Evolutionary conservation across 176 grass and related monocot species (phyloP).

Genomic region (Saccharum officinarum): DNA sequence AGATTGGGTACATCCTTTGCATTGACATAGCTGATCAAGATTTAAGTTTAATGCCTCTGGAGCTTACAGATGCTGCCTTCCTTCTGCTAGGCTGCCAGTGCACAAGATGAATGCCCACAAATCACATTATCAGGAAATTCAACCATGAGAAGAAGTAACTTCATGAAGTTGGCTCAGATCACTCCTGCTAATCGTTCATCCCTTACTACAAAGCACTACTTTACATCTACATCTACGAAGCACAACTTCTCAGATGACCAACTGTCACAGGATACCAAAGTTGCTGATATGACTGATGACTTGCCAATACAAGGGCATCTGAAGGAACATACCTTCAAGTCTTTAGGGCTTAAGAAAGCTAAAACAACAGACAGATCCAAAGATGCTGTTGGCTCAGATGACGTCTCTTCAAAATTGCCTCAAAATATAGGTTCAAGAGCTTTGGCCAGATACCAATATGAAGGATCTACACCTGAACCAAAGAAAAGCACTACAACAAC

Average conservation of each 20-base stretch:
- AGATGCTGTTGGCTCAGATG: slow-evolving; percentile 20
- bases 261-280: slow-evolving; percentile 38
- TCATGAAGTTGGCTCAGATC: slow-evolving; percentile 57
- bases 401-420: slow-evolving; percentile 37
- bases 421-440: slow-evolving; percentile 38
- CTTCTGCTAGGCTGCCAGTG: slow-evolving; percentile 52
- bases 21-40: slow-evolving; percentile 25
- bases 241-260: slow-evolving; percentile 32
- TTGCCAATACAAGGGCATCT: background rate
- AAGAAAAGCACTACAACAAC: slow-evolving; percentile 31
- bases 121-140: slow-evolving; percentile 41
- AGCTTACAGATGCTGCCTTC: slow-evolving; percentile 36
- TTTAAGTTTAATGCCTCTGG: slow-evolving; percentile 28
- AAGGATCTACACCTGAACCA: slow-evolving; percentile 26
- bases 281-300: slow-evolving; percentile 56
- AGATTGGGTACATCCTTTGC: slow-evolving; percentile 54
- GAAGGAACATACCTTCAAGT: slow-evolving; percentile 23
- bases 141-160: slow-evolving; percentile 45
- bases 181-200: slow-evolving; percentile 83
- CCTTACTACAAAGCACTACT: slow-evolving; percentile 49
- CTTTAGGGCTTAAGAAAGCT: slow-evolving; percentile 59
- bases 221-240: slow-evolving; percentile 34
- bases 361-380: slow-evolving; percentile 49
- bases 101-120: slow-evolving; percentile 42
- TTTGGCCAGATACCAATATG: slow-evolving; percentile 24